Evolutionary conservation across 2,329 filamentous ascomycete species (phyloP).

Genomic region (Epichloe sylvatica): DNA sequence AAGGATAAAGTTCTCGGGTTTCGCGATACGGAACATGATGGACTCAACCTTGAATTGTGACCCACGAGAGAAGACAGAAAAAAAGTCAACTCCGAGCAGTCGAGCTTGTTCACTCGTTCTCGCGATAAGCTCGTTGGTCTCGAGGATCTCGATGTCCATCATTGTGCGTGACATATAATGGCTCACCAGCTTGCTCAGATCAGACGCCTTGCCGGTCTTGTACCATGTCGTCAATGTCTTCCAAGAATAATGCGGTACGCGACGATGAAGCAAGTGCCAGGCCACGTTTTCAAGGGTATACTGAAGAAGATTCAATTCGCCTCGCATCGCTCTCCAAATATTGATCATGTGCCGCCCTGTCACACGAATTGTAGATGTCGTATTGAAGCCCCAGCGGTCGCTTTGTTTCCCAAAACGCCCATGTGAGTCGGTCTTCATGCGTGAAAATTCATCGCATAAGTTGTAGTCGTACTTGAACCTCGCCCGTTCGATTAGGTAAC

Average conservation of each 20-base stretch:
- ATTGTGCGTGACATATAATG: slow-evolving; percentile 66
- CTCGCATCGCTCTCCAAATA: slow-evolving; percentile 88
- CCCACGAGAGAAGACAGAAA: slow-evolving; percentile 84
- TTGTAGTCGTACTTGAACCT: slow-evolving; percentile 77
- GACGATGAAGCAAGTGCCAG: slow-evolving; percentile 75
- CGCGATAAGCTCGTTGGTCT: slow-evolving; percentile 75
- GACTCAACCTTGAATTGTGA: slow-evolving; percentile 99
- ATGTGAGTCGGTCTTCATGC: slow-evolving; percentile 72
- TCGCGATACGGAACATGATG: slow-evolving; percentile 95
- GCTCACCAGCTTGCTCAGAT: slow-evolving; percentile 60
- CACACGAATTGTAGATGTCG: slow-evolving; percentile 81
- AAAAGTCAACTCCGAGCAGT: slow-evolving; percentile 88
- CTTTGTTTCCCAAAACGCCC: slow-evolving; percentile 74
- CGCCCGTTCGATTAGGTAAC: slow-evolving; percentile 84
- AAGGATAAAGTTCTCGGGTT: slow-evolving; percentile 86
- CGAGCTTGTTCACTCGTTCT: slow-evolving; percentile 90
- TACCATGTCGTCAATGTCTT: slow-evolving; percentile 74
- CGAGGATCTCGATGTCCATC: slow-evolving; percentile 79
- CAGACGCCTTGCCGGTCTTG: slow-evolving; percentile 48
- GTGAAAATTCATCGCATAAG: slow-evolving; percentile 78
- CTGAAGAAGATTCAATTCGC: slow-evolving; percentile 80
- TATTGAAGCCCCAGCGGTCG: slow-evolving; percentile 87
- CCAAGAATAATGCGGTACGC: slow-evolving; percentile 79
- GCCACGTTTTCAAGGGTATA: slow-evolving; percentile 95
- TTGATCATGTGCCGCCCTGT: slow-evolving; percentile 95